Base-by-base conservation (phyloP, 2,329 filamentous ascomycete species). In the Colletotrichum sp. region DNA sequence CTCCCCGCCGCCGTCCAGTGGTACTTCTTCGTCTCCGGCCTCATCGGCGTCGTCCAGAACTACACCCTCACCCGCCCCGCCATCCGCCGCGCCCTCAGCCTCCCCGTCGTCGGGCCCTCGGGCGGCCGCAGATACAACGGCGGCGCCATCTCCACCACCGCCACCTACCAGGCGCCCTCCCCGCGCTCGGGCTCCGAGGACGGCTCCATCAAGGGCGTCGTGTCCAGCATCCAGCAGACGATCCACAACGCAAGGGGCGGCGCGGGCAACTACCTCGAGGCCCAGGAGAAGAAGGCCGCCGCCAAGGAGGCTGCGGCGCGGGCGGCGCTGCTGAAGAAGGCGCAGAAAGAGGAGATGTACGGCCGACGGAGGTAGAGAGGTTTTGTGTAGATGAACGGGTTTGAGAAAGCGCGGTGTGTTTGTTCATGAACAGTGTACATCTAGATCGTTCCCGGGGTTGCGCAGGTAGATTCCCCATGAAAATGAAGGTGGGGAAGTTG, bases 1-100 rank as follows among this genome's bases (percentile, higher is more conserved):
- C 82, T 90, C 72, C 87, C 88, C 21, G 85, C 88, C 52, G 87
- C 83, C 68, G 81, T 90, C 67, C 89, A 90, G 77, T 86, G 87
- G 81, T 90, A 90, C 86, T 85, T 88, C 78, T 80, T 88, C 75
- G 79, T 83, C 77, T 79, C 85, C 34, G 81, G 85, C 28, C 81
- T 82, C 30, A 76, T 81, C 24, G 76, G 81, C 52, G 57, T 81
- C 57, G 79, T 83, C 65, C 79, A 87, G 79, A 84, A 85, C 48
- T 78, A 82, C 48, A 71, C 84, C 52, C 79, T 87, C 32, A 81
- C 88, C 63, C 86, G 83, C 80, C 84, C 84, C 57, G 34, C 79
- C 15, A 77, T 89, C 77, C 88, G 88, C 72, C 82, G 82, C 43
- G 77, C 80, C 72, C 77, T 85, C 34, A 82, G 81, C 43, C 83